These are phyloP conservation scores for Insectozyma bohioensis DNA, from an alignment of 1,139 yeast genomes.

Conservation along the genomic window DNA sequence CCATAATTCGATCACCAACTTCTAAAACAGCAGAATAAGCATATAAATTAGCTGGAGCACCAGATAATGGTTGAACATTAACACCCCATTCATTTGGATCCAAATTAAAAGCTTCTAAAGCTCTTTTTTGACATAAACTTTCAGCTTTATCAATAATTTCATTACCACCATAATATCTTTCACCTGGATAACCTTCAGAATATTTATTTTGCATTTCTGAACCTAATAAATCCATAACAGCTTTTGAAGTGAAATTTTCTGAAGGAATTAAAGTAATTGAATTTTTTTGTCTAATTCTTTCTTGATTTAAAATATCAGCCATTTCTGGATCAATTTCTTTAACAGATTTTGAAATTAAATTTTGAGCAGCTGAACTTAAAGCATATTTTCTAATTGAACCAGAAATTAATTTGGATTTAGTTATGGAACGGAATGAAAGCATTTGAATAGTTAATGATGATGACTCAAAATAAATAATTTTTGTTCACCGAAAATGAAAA, in stretches of 20 bases:
- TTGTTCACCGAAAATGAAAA: no score
- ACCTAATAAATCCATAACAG: slow-evolving; percentile 92
- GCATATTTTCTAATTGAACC: slow-evolving; percentile 36
- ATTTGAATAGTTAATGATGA: no score
- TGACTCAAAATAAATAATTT: no score
- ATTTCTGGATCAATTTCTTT: slow-evolving; percentile 82
- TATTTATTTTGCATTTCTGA: slow-evolving; percentile 97
- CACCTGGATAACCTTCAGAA: slow-evolving; percentile 99
- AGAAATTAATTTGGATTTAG: no score
- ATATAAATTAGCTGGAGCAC: slow-evolving; percentile 94
- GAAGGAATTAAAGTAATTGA: slow-evolving; percentile 92
- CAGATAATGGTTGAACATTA: slow-evolving; percentile 90
- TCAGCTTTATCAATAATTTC: slow-evolving; percentile 92
- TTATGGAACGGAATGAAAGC: no score
- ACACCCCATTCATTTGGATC: slow-evolving; percentile 90
- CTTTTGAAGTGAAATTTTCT: slow-evolving; percentile 91
- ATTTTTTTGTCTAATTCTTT: slow-evolving; percentile 80
- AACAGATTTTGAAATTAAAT: slow-evolving; percentile 63
- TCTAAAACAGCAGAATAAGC: slow-evolving; percentile 91
- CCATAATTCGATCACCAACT: slow-evolving; percentile 93
- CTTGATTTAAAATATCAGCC: slow-evolving; percentile 69
- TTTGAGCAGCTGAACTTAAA: slow-evolving; percentile 47
- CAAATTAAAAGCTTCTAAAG: slow-evolving; percentile 78
- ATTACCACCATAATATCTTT: slow-evolving; percentile 96
- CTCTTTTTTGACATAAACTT: slow-evolving; percentile 85